Conservation (phyloP, 2,329 filamentous ascomycete species). For the Bipolaris victoriae region DNA sequence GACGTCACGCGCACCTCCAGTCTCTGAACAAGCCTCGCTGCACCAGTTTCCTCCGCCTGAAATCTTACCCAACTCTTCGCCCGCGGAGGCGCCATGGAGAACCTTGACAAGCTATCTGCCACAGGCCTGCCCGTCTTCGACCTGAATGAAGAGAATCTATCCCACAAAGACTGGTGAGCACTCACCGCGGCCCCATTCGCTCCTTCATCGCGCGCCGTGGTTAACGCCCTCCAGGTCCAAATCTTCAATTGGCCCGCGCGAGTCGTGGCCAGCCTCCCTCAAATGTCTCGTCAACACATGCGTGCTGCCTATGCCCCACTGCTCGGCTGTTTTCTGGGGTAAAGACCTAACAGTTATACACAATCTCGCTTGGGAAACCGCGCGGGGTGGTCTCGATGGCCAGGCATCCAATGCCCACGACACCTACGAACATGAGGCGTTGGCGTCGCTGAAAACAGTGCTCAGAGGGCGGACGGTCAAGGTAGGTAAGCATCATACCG, state of each 20-base stretch:
- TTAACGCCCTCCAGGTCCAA: constrained; percentile 29
- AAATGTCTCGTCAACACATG: constrained; percentile 44
- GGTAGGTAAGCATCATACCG: constrained; percentile 43
- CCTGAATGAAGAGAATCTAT: constrained; percentile 37
- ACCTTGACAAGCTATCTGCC: constrained; percentile 41
- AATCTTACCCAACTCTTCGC: constrained; percentile 6
- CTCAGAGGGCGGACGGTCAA: constrained; percentile 46
- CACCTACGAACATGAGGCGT: constrained; percentile 42
- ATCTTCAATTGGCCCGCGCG: constrained; percentile 40
- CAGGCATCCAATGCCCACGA: constrained; percentile 46
- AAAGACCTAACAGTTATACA: constrained; percentile 47
- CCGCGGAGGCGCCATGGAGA: constrained; percentile 20
- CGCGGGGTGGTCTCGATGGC: constrained; percentile 39
- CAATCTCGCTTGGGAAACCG: constrained; percentile 52
- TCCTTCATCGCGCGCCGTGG: constrained; percentile 1
- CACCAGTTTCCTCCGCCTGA: constrained; percentile 9
- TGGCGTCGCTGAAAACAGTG: constrained; percentile 43
- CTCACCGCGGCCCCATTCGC: neutral
- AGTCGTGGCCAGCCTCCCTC: constrained; percentile 46
- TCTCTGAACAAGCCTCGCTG: constrained; percentile 12
- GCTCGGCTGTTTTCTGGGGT: constrained; percentile 53
- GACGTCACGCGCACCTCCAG: constrained; percentile 15
- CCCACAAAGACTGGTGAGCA: constrained; percentile 38
- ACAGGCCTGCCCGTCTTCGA: constrained; percentile 41
- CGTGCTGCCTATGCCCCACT: constrained; percentile 50